These are phyloP conservation scores for Rhynchosporium graminicola DNA, from an alignment of 2,329 filamentous ascomycete species.

Conservation along the genomic window DNA sequence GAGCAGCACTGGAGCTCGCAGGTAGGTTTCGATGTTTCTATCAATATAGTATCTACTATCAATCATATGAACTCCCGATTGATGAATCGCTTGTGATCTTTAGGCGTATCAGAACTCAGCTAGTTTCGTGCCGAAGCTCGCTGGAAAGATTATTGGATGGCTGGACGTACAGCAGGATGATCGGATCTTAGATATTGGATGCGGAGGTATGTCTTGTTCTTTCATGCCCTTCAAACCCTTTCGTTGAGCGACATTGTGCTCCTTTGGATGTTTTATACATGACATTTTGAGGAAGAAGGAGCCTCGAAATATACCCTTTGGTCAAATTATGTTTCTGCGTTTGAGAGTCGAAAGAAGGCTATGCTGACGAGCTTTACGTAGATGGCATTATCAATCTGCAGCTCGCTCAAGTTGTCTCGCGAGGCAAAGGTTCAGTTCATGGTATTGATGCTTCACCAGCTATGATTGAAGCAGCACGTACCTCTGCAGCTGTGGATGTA, in stretches of 20 bases:
- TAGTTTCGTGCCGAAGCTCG: constrained; percentile 64
- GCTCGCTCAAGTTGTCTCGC: constrained; percentile 49
- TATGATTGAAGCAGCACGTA: constrained; percentile 57
- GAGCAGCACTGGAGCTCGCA: constrained; percentile 45
- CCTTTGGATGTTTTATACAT: neutral
- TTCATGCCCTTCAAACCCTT: neutral
- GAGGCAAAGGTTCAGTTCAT: constrained; percentile 52
- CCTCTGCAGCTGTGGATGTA: constrained; percentile 37
- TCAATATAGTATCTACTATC: neutral
- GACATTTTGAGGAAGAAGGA: no score
- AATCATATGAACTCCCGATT: neutral
- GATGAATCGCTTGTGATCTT: neutral
- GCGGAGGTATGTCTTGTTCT: constrained; percentile 52
- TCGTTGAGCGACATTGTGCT: neutral
- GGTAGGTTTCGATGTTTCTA: constrained; percentile 31
- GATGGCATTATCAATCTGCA: constrained; percentile 61
- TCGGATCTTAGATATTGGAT: constrained; percentile 62
- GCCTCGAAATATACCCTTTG: no score
- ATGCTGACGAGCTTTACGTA: constrained; percentile 30
- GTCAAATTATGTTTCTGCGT: no score
- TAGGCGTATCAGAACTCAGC: constrained; percentile 59
- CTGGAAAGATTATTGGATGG: constrained; percentile 58
- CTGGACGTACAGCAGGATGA: constrained; percentile 60
- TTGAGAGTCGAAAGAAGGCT: no score
- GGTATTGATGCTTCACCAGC: constrained; percentile 59